Conservation (phyloP, 768 basidiomycete species). For the Termitomyces sp. region DNA sequence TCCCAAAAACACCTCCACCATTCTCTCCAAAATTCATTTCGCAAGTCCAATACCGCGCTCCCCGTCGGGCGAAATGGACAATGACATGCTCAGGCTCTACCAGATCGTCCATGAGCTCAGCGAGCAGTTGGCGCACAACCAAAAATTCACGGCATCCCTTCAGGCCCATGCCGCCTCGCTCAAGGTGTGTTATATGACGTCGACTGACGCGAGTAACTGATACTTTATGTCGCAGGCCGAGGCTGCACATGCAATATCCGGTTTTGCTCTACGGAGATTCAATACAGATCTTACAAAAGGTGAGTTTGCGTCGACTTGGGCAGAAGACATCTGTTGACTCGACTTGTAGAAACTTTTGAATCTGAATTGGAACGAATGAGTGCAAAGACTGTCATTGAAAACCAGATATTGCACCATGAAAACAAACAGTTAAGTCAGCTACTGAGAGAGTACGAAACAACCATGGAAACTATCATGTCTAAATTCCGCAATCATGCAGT, state of each 20-base stretch:
- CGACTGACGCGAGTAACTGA: constrained; percentile 7
- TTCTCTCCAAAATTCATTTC: constrained; percentile 3
- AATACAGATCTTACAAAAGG: constrained; percentile 88
- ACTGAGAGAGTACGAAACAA: constrained; percentile 91
- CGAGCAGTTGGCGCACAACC: constrained; percentile 80
- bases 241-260: constrained; percentile 65
- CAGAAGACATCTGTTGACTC: not conserved
- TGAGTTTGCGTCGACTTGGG: constrained; percentile 21
- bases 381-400: constrained; percentile 89
- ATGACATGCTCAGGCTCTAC: constrained; percentile 73
- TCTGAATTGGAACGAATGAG: constrained; percentile 90
- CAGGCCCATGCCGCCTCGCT: constrained; percentile 66
- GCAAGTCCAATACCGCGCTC: constrained; percentile 6
- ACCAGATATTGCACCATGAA: constrained; percentile 88
- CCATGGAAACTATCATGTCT: constrained; percentile 94
- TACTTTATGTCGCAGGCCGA: constrained; percentile 51
- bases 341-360: constrained; percentile 75
- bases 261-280: constrained; percentile 77
- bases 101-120: constrained; percentile 77
- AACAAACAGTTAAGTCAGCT: constrained; percentile 90
- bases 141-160: constrained; percentile 65
- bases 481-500: constrained; percentile 86
- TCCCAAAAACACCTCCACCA: not conserved
- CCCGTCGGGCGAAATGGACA: constrained; percentile 41
- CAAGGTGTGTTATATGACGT: constrained; percentile 49